phyloP scores from a whole-genome alignment of 2,329 filamentous ascomycete genomes.

The Sclerotinia borealis region DNA sequence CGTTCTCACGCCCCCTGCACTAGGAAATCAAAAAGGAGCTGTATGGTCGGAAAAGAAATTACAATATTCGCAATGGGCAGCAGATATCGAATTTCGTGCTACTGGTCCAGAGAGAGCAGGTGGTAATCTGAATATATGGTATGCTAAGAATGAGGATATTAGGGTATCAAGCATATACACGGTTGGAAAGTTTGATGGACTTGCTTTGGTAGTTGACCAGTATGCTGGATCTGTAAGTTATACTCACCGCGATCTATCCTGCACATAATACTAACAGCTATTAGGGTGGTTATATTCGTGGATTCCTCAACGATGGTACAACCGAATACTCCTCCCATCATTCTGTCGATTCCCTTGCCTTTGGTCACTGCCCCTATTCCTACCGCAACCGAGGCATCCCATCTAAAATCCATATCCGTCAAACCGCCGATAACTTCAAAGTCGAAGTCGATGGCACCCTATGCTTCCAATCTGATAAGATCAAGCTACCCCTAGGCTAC shows the following conservation, averaged over 20 bases:
- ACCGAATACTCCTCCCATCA: conserved; percentile 71
- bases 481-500: conserved; percentile 74
- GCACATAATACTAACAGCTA: background rate
- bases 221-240: conserved; percentile 58
- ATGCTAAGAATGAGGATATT: conserved; percentile 64
- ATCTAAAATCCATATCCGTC: conserved; percentile 68
- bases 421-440: conserved; percentile 59
- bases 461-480: conserved; percentile 80
- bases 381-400: conserved; percentile 90
- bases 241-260: background rate
- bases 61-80: conserved; percentile 65
- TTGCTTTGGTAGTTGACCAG: conserved; percentile 79
- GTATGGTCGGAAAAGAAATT: conserved; percentile 68
- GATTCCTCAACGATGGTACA: conserved; percentile 87
- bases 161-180: conserved; percentile 78
- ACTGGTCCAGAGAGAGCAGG: conserved; percentile 78
- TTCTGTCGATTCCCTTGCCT: conserved; percentile 77
- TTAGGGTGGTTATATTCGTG: conserved; percentile 72
- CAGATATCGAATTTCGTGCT: conserved; percentile 81
- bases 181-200: conserved; percentile 78
- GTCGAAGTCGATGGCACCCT: conserved; percentile 73
- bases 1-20: conserved; percentile 82
- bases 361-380: conserved; percentile 83
- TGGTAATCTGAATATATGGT: conserved; percentile 93
- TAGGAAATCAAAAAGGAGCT: conserved; percentile 77